phyloP scores from a whole-genome alignment of 1,284 basidiomycete genomes.

The Leccinum subrobustum region DNA sequence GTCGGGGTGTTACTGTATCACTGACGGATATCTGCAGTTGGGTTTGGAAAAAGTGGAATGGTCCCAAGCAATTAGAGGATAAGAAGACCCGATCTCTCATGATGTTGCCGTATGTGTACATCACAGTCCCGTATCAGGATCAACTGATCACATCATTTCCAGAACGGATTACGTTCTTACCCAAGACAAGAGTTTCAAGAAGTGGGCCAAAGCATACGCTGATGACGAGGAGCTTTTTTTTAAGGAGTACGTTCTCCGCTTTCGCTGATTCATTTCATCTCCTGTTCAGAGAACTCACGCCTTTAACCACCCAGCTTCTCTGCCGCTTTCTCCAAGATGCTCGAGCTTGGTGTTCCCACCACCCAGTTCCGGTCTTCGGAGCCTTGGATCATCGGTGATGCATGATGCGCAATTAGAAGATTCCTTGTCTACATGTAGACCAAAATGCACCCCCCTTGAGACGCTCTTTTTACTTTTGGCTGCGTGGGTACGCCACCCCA shows the following conservation, averaged over 20 bases:
- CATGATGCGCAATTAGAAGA: not conserved
- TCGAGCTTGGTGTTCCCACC: slow-evolving; percentile 88
- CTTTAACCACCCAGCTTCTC: slow-evolving; percentile 62
- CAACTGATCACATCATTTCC: slow-evolving; percentile 1
- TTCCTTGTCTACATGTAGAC: not conserved
- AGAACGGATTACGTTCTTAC: slow-evolving; percentile 83
- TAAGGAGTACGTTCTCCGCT: slow-evolving; percentile 55
- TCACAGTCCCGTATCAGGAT: not conserved
- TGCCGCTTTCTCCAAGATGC: slow-evolving; percentile 68
- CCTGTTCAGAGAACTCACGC: slow-evolving; percentile 1
- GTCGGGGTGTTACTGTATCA: not conserved
- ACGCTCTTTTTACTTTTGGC: not conserved
- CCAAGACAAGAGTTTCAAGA: slow-evolving; percentile 89
- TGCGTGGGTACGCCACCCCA: not conserved
- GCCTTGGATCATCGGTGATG: slow-evolving; percentile 70
- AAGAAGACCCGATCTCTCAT: slow-evolving; percentile 87
- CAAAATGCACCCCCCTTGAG: not conserved
- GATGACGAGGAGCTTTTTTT: slow-evolving; percentile 84
- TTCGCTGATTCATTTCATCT: not conserved
- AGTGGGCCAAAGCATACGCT: slow-evolving; percentile 81
- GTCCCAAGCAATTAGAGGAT: slow-evolving; percentile 93
- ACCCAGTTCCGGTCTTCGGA: slow-evolving; percentile 71
- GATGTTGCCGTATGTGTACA: slow-evolving; percentile 83
- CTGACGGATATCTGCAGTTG: slow-evolving; percentile 41
- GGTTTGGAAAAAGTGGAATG: slow-evolving; percentile 86